A percentile compares a stretch with the other conserved stretches of the same genome.
These are phyloP conservation scores for Mortierella polycephala DNA, from an alignment of 371 early-diverging fungal genomes.

Conservation along the genomic window DNA sequence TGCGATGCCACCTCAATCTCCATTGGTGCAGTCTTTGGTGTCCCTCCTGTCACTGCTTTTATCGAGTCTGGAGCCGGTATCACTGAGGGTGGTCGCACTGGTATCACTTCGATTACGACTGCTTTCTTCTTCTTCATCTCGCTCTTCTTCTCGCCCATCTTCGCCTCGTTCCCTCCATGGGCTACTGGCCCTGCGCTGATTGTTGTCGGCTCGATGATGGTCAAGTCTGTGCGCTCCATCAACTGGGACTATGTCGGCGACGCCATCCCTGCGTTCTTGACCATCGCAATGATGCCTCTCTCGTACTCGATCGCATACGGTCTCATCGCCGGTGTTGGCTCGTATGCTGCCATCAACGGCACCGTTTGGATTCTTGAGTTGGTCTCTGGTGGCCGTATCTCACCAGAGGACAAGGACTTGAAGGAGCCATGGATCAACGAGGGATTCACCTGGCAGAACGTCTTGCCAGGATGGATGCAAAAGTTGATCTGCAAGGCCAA, in stretches of 20 bases:
- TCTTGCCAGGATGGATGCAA: conserved; percentile 44
- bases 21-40: conserved; percentile 78
- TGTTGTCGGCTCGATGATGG: conserved; percentile 85
- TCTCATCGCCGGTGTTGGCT: conserved; percentile 41
- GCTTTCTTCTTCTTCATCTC: conserved; percentile 79
- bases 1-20: conserved; percentile 74
- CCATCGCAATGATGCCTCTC: conserved; percentile 81
- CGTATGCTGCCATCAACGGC: conserved; percentile 52
- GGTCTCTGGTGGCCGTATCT: conserved; percentile 31
- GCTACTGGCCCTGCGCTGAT: conserved; percentile 86
- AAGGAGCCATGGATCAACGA: conserved; percentile 41
- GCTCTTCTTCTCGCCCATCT: conserved; percentile 87
- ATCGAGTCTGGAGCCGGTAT: conserved; percentile 87
- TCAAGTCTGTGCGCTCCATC: conserved; percentile 71
- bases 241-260: conserved; percentile 87
- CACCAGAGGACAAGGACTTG: conserved; percentile 46
- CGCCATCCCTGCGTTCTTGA: conserved; percentile 83
- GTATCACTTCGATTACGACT: conserved; percentile 77
- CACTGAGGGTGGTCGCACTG: conserved; percentile 85
- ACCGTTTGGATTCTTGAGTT: conserved; percentile 34
- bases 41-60: conserved; percentile 81
- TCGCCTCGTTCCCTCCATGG: conserved; percentile 88
- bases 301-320: conserved; percentile 65
- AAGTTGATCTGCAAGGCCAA: conserved; percentile 36
- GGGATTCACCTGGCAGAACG: conserved; percentile 37